Evolutionary conservation across 2,329 filamentous ascomycete genomes (phyloP), one percentile per base, ranked within the genome.

Genomic region (Diaporthe sp.): DNA sequence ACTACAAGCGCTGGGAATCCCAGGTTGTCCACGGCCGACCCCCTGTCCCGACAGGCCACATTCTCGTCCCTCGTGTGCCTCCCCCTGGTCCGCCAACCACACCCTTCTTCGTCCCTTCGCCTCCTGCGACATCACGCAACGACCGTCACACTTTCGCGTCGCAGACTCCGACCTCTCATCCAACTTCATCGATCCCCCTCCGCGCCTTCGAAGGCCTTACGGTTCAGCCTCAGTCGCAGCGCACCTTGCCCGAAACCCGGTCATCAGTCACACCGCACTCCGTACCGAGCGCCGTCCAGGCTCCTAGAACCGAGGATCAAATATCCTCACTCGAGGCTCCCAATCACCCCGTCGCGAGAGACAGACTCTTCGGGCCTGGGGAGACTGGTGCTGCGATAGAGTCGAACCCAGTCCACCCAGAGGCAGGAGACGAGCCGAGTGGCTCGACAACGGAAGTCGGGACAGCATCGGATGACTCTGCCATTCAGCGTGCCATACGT

Each of bases 301-400:
- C 22, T 28, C 46, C 46, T 15, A 5, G 12, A 25, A 53, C 2
- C 25, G 46, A 53, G 34, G 28, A 12, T 31, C 46, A 55, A 55
- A 12, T 8, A 55, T 25, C 49, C n/a, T 25, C 65, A 39, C 65
- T 42, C 37, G 34, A 37, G 12, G 15, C 31, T 39, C 31, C 37
- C 8, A 12, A 68, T 28, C 65, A 39, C 34, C 46, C 46, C 15
- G 13, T 37, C 22, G n/a, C 65, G 25, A 13, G 5, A 39, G 22
- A 65, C n/a, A 22, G n/a, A 39, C 19, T 37, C 39, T 2, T 58
- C 37, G 49, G 19, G 4, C 34, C n/a, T n/a, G 46, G 19, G 31
- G 17, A 42, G 25, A 73, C 71, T 57, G 37, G 46, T 22, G 46
- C n/a, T 65, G 55, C 71, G 58, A 73, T 73, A 73, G 71, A 55